Base-by-base conservation (phyloP, 495 filamentous ascomycete species). In the Chlorociboria aeruginascens region DNA sequence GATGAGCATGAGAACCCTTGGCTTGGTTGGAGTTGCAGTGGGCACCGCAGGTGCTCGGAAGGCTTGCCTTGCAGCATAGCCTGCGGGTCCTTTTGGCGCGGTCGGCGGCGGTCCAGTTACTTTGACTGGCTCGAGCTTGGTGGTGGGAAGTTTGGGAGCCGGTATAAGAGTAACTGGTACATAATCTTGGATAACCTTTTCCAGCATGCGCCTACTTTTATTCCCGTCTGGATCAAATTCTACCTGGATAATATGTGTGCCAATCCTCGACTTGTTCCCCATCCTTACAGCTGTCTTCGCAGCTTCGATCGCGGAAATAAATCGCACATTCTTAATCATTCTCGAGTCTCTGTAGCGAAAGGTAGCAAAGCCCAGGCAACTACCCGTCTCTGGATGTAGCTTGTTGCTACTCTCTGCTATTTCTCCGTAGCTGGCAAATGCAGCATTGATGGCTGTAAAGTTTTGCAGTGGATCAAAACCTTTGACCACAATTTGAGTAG, bases 331-430 rank as follows among this genome's bases (percentile, higher is more conserved):
- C 36, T 53, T 66, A 3, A 30, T 16, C 4, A 76, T 72, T 47
- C 66, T 70, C 16, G 73, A 76, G 53, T 96, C 90, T 59, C 81
- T 80, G 66, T 93, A 99, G 52, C 82, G 79, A 59, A 99, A 83
- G 13, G 84, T 83, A 44, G 87, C 93, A 56, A 99, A 84, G 2
- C 92, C 92, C 1, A 99, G 74, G 54, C 87, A 92, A 49, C 83
- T 93, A 9, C 92, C 93, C 12, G 86, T 96, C 34, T 85, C 81
- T 6, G 92, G 92, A 62, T 97, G 83, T 44, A 89, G 87, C 60
- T 89, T 85, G 56, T 95, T 94, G 53, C 83, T 85, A 50, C 92
- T 81, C 53, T 87, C 83, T 32, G 82, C 79, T 43, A 99, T 84
- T 42, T 95, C 88, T 40, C 92, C 92, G 66, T 83, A 96, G 31